Percentiles rank a stretch among this genome's conserved stretches.
These are phyloP conservation scores for Aspergillus quadrilineatus DNA, from an alignment of 2,329 filamentous ascomycete species.

Conservation along the genomic window DNA sequence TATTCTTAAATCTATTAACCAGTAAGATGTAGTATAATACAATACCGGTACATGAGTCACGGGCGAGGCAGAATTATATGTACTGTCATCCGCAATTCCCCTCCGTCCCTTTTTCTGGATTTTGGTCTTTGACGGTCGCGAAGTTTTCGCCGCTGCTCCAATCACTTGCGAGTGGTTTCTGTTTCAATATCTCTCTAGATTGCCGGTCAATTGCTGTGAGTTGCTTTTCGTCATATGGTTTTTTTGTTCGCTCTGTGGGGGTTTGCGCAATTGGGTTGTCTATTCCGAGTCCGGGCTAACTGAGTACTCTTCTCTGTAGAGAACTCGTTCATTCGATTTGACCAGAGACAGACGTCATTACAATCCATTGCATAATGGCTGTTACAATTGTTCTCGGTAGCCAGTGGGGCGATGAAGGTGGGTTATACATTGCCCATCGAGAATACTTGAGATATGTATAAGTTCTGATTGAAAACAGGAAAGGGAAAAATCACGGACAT, in stretches of 20 bases:
- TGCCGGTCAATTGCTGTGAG: conserved; percentile 10
- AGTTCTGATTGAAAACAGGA: conserved; percentile 26
- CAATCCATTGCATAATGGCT: conserved; percentile 26
- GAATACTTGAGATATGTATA: background rate
- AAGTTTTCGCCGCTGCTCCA: conserved; percentile 28
- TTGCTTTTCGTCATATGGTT: background rate
- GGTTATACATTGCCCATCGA: background rate
- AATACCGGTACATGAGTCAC: conserved; percentile 12
- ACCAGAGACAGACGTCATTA: background rate
- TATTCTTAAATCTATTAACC: background rate
- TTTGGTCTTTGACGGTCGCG: conserved; percentile 31
- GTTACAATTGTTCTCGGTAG: conserved; percentile 47
- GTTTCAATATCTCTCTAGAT: background rate
- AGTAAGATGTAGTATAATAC: background rate
- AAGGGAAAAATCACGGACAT: conserved; percentile 52
- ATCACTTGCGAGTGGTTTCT: conserved; percentile 13
- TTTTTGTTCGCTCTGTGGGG: background rate
- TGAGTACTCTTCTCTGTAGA: background rate
- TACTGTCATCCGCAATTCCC: conserved; percentile 16
- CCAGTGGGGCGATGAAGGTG: conserved; percentile 52
- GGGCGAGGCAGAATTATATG: conserved; percentile 16
- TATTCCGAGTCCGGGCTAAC: background rate
- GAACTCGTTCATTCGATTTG: background rate
- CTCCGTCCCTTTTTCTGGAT: conserved; percentile 25
- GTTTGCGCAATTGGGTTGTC: background rate